Conservation (phyloP, 2,329 filamentous ascomycete species). For the Dendrostoma leiphaemia region DNA sequence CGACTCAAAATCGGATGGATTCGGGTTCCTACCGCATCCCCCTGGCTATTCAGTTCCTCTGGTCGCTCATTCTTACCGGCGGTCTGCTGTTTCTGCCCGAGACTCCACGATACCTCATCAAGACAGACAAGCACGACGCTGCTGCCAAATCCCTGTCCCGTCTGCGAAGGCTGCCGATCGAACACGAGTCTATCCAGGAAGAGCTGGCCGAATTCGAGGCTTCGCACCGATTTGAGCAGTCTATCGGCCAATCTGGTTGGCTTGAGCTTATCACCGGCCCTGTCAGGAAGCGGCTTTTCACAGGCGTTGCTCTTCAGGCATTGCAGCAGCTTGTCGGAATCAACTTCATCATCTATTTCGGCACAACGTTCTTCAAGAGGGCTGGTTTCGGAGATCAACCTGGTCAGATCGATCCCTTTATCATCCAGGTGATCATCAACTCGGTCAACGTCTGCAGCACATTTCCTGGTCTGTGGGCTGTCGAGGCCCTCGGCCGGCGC, state of each 20-base stretch:
- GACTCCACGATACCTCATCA: slow-evolving; percentile 71
- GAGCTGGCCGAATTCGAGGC: slow-evolving; percentile 73
- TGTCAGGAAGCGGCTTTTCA: slow-evolving; percentile 55
- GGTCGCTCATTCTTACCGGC: slow-evolving; percentile 36
- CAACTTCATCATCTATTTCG: slow-evolving; percentile 75
- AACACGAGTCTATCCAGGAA: slow-evolving; percentile 64
- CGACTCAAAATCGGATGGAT: slow-evolving; percentile 55
- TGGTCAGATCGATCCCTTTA: slow-evolving; percentile 61
- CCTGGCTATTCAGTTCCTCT: slow-evolving; percentile 64
- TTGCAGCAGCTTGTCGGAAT: slow-evolving; percentile 54
- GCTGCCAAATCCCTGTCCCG: slow-evolving; percentile 56
- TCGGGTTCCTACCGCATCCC: slow-evolving; percentile 69
- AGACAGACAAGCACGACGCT: slow-evolving; percentile 60
- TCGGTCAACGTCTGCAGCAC: slow-evolving; percentile 75
- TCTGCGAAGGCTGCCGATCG: slow-evolving; percentile 63
- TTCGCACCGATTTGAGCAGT: slow-evolving; percentile 69
- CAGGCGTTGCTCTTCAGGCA: slow-evolving; percentile 58
- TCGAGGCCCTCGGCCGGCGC: slow-evolving; percentile 70
- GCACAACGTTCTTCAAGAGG: slow-evolving; percentile 69
- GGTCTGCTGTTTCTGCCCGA: slow-evolving; percentile 47
- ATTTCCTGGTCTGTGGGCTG: slow-evolving; percentile 68
- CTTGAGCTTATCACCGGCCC: slow-evolving; percentile 54
- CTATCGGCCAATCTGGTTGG: slow-evolving; percentile 54
- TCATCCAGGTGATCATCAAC: slow-evolving; percentile 66
- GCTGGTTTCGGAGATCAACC: no score